These are phyloP conservation scores for Botrytis fabae DNA, from an alignment of 2,329 filamentous ascomycete species.

Conservation along the genomic window DNA sequence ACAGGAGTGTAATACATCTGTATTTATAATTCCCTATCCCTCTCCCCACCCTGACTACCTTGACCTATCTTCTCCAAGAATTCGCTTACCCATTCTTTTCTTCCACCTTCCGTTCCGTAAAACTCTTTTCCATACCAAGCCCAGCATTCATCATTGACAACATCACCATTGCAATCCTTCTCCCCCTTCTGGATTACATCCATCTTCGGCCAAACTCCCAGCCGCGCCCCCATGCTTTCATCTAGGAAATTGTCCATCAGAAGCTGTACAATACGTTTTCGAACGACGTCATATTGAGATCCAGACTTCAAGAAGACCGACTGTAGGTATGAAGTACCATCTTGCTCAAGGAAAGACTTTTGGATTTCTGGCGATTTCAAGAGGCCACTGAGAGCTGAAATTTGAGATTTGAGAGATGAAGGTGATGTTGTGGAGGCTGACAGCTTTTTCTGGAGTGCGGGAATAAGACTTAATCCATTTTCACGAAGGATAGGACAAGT, in stretches of 20 bases:
- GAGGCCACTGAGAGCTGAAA: constrained; percentile 56
- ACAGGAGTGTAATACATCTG: not conserved
- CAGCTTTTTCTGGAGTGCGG: constrained; percentile 33
- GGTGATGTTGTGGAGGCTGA: constrained; percentile 34
- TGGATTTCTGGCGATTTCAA: constrained; percentile 56
- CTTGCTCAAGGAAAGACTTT: constrained; percentile 54
- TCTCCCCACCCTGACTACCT: constrained; percentile 25
- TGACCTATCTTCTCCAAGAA: constrained; percentile 32
- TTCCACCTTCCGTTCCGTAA: constrained; percentile 26
- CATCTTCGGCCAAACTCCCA: constrained; percentile 55
- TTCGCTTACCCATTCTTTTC: constrained; percentile 34
- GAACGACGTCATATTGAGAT: constrained; percentile 51
- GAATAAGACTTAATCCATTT: constrained; percentile 30
- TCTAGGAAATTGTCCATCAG: constrained; percentile 68
- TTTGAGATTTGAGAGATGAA: constrained; percentile 39
- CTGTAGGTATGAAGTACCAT: constrained; percentile 56
- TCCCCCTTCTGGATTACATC: constrained; percentile 34
- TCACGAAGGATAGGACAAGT: constrained; percentile 28
- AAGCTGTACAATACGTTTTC: constrained; percentile 57
- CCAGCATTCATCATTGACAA: constrained; percentile 56
- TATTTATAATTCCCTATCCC: constrained; percentile 31
- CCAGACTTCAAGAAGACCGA: constrained; percentile 52
- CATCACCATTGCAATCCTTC: constrained; percentile 41
- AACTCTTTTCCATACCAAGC: constrained; percentile 50
- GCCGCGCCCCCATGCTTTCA: constrained; percentile 58